Evolutionary conservation across 1,139 yeast species (phyloP).

Genomic region (Arxiozyma heterogenica): DNA sequence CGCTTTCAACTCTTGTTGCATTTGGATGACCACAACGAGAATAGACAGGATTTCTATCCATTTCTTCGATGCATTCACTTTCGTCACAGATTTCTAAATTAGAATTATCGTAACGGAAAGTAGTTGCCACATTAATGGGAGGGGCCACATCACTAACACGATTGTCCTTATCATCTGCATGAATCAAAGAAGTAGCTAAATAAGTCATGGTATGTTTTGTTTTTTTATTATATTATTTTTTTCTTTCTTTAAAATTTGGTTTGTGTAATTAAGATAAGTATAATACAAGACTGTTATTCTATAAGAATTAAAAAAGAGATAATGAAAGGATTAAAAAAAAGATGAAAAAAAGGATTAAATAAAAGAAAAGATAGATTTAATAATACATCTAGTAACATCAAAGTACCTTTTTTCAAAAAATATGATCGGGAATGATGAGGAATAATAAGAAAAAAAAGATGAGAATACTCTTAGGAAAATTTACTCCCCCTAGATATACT

Average conservation of each 20-base stretch:
- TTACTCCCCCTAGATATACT: no score
- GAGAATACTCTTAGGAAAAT: no score
- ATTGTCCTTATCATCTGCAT: constrained; percentile 45
- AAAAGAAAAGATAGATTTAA: background rate
- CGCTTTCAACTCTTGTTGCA: constrained; percentile 54
- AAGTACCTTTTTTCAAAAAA: no score
- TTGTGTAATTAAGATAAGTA: background rate
- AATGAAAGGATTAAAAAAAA: no score
- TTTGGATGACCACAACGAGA: constrained; percentile 70
- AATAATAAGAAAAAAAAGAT: background rate
- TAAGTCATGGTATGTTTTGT: background rate
- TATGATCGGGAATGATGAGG: background rate
- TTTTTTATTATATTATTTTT: background rate
- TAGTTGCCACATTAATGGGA: constrained; percentile 74
- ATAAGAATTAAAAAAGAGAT: no score
- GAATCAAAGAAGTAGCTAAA: constrained; percentile 46
- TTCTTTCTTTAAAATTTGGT: no score
- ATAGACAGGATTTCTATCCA: constrained; percentile 37
- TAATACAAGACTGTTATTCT: background rate
- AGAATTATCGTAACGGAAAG: constrained; percentile 54
- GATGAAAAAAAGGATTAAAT: no score
- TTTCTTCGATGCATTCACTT: constrained; percentile 26
- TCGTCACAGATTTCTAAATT: constrained; percentile 31
- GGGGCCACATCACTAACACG: constrained; percentile 42
- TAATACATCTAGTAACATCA: background rate